Evolutionary conservation across 2,329 filamentous ascomycete genomes (phyloP), one percentile per base, ranked within the genome.

Genomic region (Arthrocladium fulminans): DNA sequence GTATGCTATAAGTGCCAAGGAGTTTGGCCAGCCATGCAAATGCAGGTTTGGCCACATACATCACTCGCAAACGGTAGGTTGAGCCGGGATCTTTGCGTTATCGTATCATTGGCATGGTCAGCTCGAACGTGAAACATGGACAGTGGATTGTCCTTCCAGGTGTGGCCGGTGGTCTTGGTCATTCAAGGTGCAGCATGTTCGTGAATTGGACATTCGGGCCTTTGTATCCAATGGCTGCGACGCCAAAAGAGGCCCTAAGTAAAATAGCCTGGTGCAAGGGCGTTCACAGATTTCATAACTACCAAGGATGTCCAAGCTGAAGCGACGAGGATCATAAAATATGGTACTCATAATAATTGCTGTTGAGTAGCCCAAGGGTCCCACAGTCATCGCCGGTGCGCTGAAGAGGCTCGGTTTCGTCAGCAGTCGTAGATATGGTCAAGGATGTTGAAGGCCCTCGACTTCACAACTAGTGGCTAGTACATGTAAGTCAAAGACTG

Each of bases 381-480:
- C 60, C 0, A 59, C 55, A 22, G 55, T 67, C 3, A 34, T 66
- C n/a, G 65, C 64, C 7, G 65, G 65, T 22, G 65, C 67, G 22
- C 59, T 69, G 60, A 69, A 61, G 58, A 65, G 62, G 42, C 48
- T 71, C 45, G 71, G 71, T 48, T 54, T 70, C 32, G 67, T 71
- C 17, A 68, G 68, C 0, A 67, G 63, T 71, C 13, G 65, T 65
- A 1, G 69, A 67, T 4, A 70, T 66, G 12, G 47, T 69, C 52
- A 71, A 70, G 56, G 68, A 72, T 51, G 68, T 71, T 1, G 67
- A 71, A 47, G 67, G 67, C 66, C 24, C 57, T 71, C n/a, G 68
- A 70, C 34, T 69, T 71, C 49, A 70, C 67, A 8, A 66, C 67
- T 10, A 57, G 68, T 27, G 68, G 63, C 56, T 71, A 3, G 69